phyloP scores from a whole-genome alignment of 2,329 filamentous ascomycete genomes.

The Shiraia sp. region DNA sequence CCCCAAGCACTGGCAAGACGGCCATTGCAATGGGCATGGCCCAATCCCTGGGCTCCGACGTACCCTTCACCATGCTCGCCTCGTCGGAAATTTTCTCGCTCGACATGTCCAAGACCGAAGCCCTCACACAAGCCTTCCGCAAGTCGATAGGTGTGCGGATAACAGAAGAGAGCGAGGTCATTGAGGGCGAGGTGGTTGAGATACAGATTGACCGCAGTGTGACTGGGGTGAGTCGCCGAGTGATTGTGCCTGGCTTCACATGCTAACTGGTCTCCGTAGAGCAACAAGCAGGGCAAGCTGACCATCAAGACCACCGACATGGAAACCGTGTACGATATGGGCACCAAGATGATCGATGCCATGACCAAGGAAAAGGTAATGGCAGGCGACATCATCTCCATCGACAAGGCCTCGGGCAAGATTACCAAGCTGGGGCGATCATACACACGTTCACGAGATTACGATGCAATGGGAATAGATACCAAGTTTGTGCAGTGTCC shows the following conservation, averaged over 20 bases:
- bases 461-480: constrained; percentile 98
- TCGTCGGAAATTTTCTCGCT: constrained; percentile 97
- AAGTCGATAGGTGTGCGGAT: constrained; percentile 98
- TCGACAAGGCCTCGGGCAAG: constrained; percentile 97
- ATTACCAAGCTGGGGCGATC: constrained; percentile 96
- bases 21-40: constrained; percentile 99
- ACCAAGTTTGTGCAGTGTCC: constrained; percentile 98
- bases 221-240: constrained; percentile 66
- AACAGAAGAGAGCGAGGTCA: constrained; percentile 98
- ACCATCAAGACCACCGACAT: constrained; percentile 99
- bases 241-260: background rate
- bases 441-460: constrained; percentile 92
- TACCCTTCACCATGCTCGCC: constrained; percentile 94
- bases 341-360: constrained; percentile 98
- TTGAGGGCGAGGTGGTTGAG: constrained; percentile 98
- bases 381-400: constrained; percentile 97
- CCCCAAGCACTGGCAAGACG: constrained; percentile 96
- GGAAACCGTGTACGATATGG: constrained; percentile 99
- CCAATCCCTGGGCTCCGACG: constrained; percentile 89
- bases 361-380: constrained; percentile 99
- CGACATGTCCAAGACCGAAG: constrained; percentile 99
- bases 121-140: constrained; percentile 96
- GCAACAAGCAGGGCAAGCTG: constrained; percentile 97
- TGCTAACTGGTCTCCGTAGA: constrained; percentile 50
- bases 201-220: constrained; percentile 98